Evolutionary conservation across 352 stramenopile genomes (phyloP).

Genomic region (Pythium vanterpoolii): DNA sequence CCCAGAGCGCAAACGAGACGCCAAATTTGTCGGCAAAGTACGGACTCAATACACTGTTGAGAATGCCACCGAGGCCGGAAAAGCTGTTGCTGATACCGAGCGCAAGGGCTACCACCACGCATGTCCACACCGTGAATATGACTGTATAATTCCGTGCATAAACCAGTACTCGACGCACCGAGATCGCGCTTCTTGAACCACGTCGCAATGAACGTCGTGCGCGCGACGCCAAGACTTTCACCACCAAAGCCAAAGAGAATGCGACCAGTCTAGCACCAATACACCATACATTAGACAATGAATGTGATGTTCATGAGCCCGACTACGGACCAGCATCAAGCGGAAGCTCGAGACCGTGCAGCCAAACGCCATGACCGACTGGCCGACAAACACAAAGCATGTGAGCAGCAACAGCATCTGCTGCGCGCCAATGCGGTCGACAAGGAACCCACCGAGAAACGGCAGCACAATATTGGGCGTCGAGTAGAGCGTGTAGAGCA

Average conservation of each 20-base stretch:
- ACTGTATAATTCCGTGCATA: no score
- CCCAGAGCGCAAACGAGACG: slow-evolving; percentile 60
- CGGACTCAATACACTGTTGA: slow-evolving; percentile 76
- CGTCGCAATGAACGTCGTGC: slow-evolving; percentile 62
- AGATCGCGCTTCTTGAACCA: slow-evolving; percentile 86
- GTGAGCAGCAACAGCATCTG: slow-evolving; percentile 66
- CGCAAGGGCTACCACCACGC: no score
- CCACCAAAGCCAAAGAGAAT: slow-evolving; percentile 83
- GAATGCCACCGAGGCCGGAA: slow-evolving; percentile 59
- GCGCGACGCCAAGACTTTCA: slow-evolving; percentile 73
- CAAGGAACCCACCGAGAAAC: slow-evolving; percentile 76
- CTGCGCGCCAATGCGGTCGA: slow-evolving; percentile 64
- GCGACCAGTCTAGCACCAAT: slow-evolving; percentile 50
- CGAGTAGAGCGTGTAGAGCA: slow-evolving; percentile 86
- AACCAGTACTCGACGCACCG: slow-evolving; percentile 19
- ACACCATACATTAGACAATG: not conserved
- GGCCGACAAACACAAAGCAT: slow-evolving; percentile 47
- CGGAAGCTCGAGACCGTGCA: slow-evolving; percentile 35
- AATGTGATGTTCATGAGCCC: not conserved
- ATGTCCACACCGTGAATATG: no score
- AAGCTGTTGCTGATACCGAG: slow-evolving; percentile 78
- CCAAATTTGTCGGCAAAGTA: slow-evolving; percentile 54
- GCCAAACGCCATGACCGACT: slow-evolving; percentile 72
- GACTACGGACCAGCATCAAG: slow-evolving; percentile 34
- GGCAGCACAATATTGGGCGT: slow-evolving; percentile 83